Evolutionary conservation across 495 filamentous ascomycete species (phyloP), one percentile per base, ranked within the genome.

Genomic region (Penicillium lividum): DNA sequence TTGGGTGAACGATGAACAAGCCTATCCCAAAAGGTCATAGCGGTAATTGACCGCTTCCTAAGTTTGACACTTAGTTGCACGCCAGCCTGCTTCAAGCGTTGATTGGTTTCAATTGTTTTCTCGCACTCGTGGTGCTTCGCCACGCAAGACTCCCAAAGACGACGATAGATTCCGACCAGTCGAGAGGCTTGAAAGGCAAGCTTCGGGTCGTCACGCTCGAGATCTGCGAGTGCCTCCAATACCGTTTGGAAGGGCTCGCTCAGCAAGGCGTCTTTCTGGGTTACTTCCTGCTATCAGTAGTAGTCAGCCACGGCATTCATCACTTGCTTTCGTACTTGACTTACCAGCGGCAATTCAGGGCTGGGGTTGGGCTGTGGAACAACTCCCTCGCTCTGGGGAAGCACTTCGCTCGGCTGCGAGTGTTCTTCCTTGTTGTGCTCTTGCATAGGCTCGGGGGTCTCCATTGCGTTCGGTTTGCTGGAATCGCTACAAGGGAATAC

Each of bases 191-290:
- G 53, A n/a, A 46, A 34, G 7, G 58, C 58, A 4, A 49, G 27
- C 33, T 60, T 60, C 2, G 58, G 53, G 29, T 60, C 58, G 27
- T 56, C 58, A 6, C 25, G 47, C 44, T 60, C 58, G 9, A 60
- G 31, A 40, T 40, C 11, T 30, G 16, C 18, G 15, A 60, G 34
- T 11, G 38, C 11, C 40, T 60, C 25, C 2, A 60, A 31, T 5
- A 53, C 44, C 9, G 53, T 28, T 30, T 44, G 53, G 31, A 60
- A 52, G 3, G 58, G 45, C 13, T 50, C 51, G 5, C n/a, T 34
- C 6, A 27, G 31, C 30, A 52, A 22, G 30, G 18, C 33, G 33
- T 40, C 25, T 36, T 11, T 52, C 9, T 16, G 30, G 2, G 30
- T 9, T 45, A 9, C 43, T 45, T 45, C 18, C 43, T 45, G 16